These are phyloP conservation scores for Xylaria acuta DNA, from an alignment of 495 filamentous ascomycete species.

Conservation along the genomic window DNA sequence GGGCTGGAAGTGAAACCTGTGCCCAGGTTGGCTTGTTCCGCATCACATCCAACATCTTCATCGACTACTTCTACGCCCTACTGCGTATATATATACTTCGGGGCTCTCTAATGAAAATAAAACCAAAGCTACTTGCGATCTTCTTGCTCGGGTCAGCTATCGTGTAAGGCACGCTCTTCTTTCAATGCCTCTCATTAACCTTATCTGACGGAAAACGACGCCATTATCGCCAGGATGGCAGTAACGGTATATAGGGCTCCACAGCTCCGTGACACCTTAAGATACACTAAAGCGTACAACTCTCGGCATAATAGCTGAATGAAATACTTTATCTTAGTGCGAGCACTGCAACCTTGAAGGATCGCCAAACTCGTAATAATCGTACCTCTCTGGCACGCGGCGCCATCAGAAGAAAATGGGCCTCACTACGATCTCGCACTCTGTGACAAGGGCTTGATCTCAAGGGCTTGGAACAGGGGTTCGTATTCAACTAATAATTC, in stretches of 20 bases:
- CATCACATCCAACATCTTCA: slow-evolving; percentile 38
- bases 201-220: too few relatives aligned
- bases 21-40: slow-evolving; percentile 35
- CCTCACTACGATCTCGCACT: too few relatives aligned
- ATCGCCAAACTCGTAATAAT: slow-evolving; percentile 39
- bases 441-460: too few relatives aligned
- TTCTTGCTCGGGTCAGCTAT: slow-evolving; percentile 33
- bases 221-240: too few relatives aligned
- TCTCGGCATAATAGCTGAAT: neutral
- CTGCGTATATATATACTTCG: slow-evolving; percentile 33
- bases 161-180: slow-evolving; percentile 29
- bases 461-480: too few relatives aligned
- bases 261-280: too few relatives aligned
- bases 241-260: too few relatives aligned
- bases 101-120: slow-evolving; percentile 27
- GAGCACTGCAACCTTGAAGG: slow-evolving; percentile 38
- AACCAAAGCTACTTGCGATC: slow-evolving; percentile 31
- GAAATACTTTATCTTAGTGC: slow-evolving; percentile 26
- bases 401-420: too few relatives aligned
- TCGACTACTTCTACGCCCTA: slow-evolving; percentile 39
- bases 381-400: too few relatives aligned
- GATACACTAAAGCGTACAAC: neutral
- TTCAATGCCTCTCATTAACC: neutral
- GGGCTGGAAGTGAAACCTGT: slow-evolving; percentile 33
- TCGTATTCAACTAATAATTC: too few relatives aligned